phyloP scores from a whole-genome alignment of 345 rosid species.

The Noccaea caerulescens region DNA sequence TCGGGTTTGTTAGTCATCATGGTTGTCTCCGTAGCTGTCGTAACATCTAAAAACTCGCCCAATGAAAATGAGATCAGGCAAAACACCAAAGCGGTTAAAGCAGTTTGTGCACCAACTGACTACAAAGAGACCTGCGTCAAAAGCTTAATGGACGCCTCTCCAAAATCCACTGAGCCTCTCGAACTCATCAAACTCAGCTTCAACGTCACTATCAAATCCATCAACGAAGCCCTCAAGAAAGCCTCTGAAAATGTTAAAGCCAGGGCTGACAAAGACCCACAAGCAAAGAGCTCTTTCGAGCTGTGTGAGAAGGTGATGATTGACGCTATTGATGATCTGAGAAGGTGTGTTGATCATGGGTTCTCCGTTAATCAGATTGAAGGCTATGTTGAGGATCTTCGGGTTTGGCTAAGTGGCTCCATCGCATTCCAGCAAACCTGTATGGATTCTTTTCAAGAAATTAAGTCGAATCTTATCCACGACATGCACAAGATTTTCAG shows the following conservation, averaged over 20 bases:
- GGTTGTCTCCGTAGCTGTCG: conserved; percentile 61
- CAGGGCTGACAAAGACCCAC: conserved; percentile 54
- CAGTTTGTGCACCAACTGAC: conserved; percentile 71
- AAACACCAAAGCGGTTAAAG: conserved; percentile 52
- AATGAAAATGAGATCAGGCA: conserved; percentile 17
- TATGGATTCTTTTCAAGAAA: conserved; percentile 65
- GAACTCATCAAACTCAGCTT: conserved; percentile 64
- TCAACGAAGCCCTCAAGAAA: conserved; percentile 48
- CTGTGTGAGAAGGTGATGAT: conserved; percentile 59
- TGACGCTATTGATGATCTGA: conserved; percentile 61
- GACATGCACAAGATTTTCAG: conserved; percentile 55
- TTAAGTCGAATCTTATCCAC: conserved; percentile 46
- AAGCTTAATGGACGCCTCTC: conserved; percentile 48
- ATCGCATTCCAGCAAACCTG: conserved; percentile 77
- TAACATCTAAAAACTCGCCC: conserved; percentile 31
- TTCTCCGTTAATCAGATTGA: conserved; percentile 48
- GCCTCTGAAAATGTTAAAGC: conserved; percentile 49
- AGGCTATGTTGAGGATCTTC: conserved; percentile 53
- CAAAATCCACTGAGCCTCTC: conserved; percentile 57
- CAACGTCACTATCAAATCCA: conserved; percentile 48
- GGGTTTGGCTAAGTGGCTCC: conserved; percentile 78
- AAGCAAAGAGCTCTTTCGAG: conserved; percentile 54
- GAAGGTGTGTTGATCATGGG: conserved; percentile 46
- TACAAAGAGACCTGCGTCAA: conserved; percentile 55
- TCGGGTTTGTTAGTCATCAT: conserved; percentile 63